Evolutionary conservation across 768 basidiomycete genomes (phyloP).

Genomic region (Kwoniella sp.): DNA sequence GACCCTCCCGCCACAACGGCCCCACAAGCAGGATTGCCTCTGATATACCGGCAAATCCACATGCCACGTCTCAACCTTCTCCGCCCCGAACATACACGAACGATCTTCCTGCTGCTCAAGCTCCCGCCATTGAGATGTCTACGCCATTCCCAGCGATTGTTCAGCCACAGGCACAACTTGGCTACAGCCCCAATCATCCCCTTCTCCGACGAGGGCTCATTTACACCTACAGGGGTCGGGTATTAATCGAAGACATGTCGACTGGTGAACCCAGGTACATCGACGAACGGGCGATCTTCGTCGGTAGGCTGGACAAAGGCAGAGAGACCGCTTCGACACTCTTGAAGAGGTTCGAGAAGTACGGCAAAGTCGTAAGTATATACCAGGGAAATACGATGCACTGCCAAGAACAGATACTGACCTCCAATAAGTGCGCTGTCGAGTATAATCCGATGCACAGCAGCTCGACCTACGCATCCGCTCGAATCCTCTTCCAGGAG

Average conservation of each 20-base stretch:
- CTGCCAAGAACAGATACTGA: background rate
- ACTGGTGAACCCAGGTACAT: conserved; percentile 19
- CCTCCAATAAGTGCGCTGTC: conserved; percentile 18
- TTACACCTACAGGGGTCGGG: conserved; percentile 35
- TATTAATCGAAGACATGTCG: conserved; percentile 19
- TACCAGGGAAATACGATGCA: no score
- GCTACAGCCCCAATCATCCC: conserved; percentile 8
- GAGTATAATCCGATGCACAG: conserved; percentile 29
- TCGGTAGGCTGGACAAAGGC: conserved; percentile 33
- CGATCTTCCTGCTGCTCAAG: background rate
- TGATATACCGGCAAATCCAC: background rate
- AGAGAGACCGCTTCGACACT: conserved; percentile 27
- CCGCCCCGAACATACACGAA: background rate
- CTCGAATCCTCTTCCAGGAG: conserved; percentile 30
- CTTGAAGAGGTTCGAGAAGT: conserved; percentile 30
- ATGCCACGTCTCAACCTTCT: background rate
- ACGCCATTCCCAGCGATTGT: background rate
- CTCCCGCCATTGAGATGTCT: background rate
- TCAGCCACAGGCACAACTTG: background rate
- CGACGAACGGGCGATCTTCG: conserved; percentile 37
- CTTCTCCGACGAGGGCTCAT: conserved; percentile 11
- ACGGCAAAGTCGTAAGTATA: conserved; percentile 37
- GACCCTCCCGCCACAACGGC: background rate
- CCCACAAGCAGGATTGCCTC: background rate
- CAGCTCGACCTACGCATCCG: conserved; percentile 26